Conservation (phyloP, 495 filamentous ascomycete species). For the Copromyces sp. region DNA sequence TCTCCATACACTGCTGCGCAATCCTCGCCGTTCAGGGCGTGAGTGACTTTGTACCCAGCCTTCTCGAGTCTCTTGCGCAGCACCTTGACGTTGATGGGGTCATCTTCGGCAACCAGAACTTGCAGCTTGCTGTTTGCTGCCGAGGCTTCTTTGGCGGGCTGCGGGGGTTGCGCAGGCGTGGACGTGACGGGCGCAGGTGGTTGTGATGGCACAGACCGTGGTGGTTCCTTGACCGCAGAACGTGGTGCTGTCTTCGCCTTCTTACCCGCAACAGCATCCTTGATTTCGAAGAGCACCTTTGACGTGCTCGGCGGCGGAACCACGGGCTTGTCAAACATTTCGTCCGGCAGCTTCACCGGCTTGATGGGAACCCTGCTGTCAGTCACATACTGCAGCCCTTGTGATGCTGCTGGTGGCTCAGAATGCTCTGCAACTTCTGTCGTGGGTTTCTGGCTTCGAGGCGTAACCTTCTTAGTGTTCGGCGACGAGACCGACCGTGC, state of each 20-base stretch:
- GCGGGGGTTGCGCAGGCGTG: not conserved
- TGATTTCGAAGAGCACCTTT: conserved; percentile 27
- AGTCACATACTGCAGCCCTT: conserved; percentile 19
- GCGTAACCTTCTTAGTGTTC: not conserved
- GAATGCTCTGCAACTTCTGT: not conserved
- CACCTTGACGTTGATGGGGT: conserved; percentile 86
- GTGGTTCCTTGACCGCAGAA: not conserved
- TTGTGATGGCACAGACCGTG: not conserved
- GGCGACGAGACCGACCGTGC: conserved; percentile 9
- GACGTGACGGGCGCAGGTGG: not conserved
- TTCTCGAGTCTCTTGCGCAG: conserved; percentile 76
- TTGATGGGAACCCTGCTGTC: conserved; percentile 29
- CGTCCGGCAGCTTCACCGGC: conserved; percentile 31
- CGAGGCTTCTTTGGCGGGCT: not conserved
- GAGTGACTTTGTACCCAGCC: conserved; percentile 57
- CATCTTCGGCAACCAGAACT: conserved; percentile 83
- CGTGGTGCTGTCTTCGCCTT: not conserved
- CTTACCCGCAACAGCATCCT: not conserved
- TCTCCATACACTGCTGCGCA: conserved; percentile 62
- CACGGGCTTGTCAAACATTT: conserved; percentile 17
- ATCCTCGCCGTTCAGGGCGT: conserved; percentile 80
- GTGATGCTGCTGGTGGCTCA: not conserved
- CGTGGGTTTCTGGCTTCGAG: not conserved
- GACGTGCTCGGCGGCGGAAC: conserved; percentile 13
- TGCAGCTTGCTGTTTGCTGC: conserved; percentile 32